phyloP scores from a whole-genome alignment of 129 eudicot genomes.

The Oenanthe sinensis region DNA sequence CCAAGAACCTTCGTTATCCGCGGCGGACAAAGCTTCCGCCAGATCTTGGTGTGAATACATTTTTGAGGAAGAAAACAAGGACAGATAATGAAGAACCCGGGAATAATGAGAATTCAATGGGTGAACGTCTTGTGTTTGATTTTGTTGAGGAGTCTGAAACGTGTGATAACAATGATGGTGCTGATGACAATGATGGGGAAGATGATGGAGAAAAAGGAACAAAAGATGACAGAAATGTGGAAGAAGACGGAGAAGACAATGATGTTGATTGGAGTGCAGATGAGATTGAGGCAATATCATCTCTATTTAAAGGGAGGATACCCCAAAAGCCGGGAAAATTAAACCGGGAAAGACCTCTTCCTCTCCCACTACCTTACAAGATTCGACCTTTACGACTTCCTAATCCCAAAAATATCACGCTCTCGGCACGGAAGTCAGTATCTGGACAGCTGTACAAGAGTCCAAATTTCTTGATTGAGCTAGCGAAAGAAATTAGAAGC shows the following conservation, averaged over 20 bases:
- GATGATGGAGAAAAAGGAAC: constrained; percentile 14
- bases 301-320: constrained; percentile 66
- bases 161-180: background rate
- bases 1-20: constrained; percentile 43
- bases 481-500: constrained; percentile 65
- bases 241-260: constrained; percentile 7
- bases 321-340: constrained; percentile 83
- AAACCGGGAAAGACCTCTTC: constrained; percentile 64
- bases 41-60: constrained; percentile 18
- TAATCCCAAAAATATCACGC: constrained; percentile 32
- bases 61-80: constrained; percentile 21
- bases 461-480: constrained; percentile 55
- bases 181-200: background rate
- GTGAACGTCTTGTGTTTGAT: constrained; percentile 15
- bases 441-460: constrained; percentile 52
- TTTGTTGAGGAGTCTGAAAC: constrained; percentile 7
- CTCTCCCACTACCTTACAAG: constrained; percentile 74
- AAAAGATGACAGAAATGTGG: background rate
- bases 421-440: constrained; percentile 28
- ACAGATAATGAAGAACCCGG: constrained; percentile 12
- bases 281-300: constrained; percentile 79
- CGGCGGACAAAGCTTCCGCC: constrained; percentile 43
- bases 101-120: background rate
- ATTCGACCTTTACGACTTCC: constrained; percentile 67
- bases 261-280: constrained; percentile 58